Evolutionary conservation across 2,329 filamentous ascomycete species (phyloP).

Genomic region (Sclerotiophoma versabilis): DNA sequence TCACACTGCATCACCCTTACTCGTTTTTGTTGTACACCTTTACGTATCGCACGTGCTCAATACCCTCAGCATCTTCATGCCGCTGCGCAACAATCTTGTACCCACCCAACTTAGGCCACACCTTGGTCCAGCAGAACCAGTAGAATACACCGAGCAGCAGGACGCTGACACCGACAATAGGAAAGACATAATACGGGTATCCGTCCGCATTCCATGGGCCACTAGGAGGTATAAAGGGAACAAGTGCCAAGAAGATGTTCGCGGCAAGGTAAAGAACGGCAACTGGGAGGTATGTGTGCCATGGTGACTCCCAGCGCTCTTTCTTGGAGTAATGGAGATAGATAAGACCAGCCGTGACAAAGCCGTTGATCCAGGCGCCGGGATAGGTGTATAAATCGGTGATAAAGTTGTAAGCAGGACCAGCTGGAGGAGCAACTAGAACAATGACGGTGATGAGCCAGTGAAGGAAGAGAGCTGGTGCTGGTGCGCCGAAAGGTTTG

Average conservation of each 20-base stretch:
- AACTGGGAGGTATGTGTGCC: slow-evolving; percentile 48
- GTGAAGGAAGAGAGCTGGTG: slow-evolving; percentile 64
- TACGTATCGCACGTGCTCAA: slow-evolving; percentile 43
- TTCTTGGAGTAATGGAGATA: slow-evolving; percentile 45
- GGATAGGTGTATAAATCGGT: slow-evolving; percentile 58
- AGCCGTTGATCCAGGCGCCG: slow-evolving; percentile 48
- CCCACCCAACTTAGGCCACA: slow-evolving; percentile 36
- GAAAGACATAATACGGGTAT: slow-evolving; percentile 56
- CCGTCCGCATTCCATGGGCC: slow-evolving; percentile 51
- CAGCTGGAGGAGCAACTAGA: slow-evolving; percentile 70
- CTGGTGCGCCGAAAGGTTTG: slow-evolving; percentile 70
- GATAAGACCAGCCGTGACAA: slow-evolving; percentile 46
- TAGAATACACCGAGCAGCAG: slow-evolving; percentile 49
- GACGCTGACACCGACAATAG: slow-evolving; percentile 53
- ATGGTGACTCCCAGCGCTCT: slow-evolving; percentile 48
- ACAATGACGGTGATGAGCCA: slow-evolving; percentile 71
- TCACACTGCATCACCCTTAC: not conserved
- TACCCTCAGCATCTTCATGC: slow-evolving; percentile 37
- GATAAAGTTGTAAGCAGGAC: slow-evolving; percentile 73
- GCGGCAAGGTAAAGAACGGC: slow-evolving; percentile 49
- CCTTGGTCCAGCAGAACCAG: slow-evolving; percentile 35
- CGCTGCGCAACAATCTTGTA: slow-evolving; percentile 43
- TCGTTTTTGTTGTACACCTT: slow-evolving; percentile 42
- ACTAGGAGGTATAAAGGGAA: slow-evolving; percentile 53
- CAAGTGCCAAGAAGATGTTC: slow-evolving; percentile 53